Evolutionary conservation across 2,329 filamentous ascomycete species (phyloP), one percentile per base, ranked within the genome.

Genomic region (Penicillium crustosum): DNA sequence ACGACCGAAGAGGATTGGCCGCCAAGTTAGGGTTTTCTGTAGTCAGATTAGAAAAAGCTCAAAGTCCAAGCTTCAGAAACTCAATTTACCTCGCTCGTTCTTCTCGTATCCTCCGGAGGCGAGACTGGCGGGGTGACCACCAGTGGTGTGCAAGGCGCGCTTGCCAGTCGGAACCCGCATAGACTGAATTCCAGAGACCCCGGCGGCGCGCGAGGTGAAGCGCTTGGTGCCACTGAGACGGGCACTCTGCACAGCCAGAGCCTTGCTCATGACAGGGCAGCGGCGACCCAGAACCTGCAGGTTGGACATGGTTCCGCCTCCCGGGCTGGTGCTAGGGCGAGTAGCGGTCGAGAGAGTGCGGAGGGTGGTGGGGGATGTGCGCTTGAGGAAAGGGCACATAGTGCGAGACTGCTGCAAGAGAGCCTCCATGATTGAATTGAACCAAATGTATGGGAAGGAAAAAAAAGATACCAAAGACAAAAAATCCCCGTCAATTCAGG

Each of bases 261-360:
- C 94, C 83, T 97, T 96, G 77, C 93, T 93, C 94, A 99, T 99
- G 77, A 99, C 89, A 58, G 94, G 94, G 84, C 94, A 99, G 76
- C 93, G 91, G 73, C 92, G 89, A 70, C 91, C 94, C 72, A 96
- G 87, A 67, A 94, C 86, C 82, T 97, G 94, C 70, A 99, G 84
- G 80, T 96, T 97, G 72, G 92, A 96, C 86, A 97, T 96, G 78
- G 91, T 91, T 70, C 93, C 91, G 66, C 93, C 93, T 70, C 92
- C 90, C 57, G 88, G 89, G 52, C 72, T 73, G 53, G 89, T 89
- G 61, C 83, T 82, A 74, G 86, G 84, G 67, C 81, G 83, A 71
- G 79, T 85, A 73, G 79, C 86, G 77, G 79, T 86, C 54, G 89
- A 95, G 72, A 99, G 85, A 58, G 93, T 89, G 68, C 94, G 93